Evolutionary conservation across 345 rosid genomes (phyloP).

Genomic region (Aurinia saxatilis): DNA sequence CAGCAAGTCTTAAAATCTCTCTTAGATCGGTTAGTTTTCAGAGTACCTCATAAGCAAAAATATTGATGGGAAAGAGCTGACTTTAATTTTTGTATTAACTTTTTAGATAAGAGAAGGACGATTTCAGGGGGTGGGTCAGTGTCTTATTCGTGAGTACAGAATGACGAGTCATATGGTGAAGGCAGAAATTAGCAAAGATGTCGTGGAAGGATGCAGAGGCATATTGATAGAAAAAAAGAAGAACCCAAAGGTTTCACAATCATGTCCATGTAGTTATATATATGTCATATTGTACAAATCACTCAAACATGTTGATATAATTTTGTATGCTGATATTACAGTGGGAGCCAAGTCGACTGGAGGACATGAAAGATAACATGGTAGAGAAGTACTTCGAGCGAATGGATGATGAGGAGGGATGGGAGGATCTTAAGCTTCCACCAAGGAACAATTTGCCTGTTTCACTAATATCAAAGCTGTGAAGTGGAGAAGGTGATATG

Average conservation of each 20-base stretch:
- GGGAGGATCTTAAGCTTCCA: slow-evolving; percentile 47
- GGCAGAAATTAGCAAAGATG: slow-evolving; percentile 65
- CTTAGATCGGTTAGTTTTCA: slow-evolving; percentile 46
- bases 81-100: slow-evolving; percentile 6
- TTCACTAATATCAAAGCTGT: slow-evolving; percentile 48
- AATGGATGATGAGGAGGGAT: slow-evolving; percentile 35
- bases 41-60: background rate
- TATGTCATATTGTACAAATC: background rate
- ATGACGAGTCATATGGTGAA: slow-evolving; percentile 58
- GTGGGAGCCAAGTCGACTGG: slow-evolving; percentile 69
- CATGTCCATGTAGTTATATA: no score
- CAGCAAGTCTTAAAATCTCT: slow-evolving; percentile 66
- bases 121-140: slow-evolving; percentile 63
- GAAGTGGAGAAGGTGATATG: background rate
- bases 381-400: slow-evolving; percentile 48
- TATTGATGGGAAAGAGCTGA: background rate
- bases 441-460: slow-evolving; percentile 38
- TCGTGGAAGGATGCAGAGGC: slow-evolving; percentile 79
- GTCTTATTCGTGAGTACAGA: slow-evolving; percentile 62
- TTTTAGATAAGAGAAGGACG: slow-evolving; percentile 71
- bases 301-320: background rate
- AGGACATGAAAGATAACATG: slow-evolving; percentile 35
- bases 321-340: background rate
- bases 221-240: slow-evolving; percentile 61
- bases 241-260: slow-evolving; percentile 52